Percentiles rank a stretch among this genome's conserved stretches.
These are phyloP conservation scores for Talaromyces sp. DNA, from an alignment of 2,329 filamentous ascomycete genomes.

Conservation along the genomic window DNA sequence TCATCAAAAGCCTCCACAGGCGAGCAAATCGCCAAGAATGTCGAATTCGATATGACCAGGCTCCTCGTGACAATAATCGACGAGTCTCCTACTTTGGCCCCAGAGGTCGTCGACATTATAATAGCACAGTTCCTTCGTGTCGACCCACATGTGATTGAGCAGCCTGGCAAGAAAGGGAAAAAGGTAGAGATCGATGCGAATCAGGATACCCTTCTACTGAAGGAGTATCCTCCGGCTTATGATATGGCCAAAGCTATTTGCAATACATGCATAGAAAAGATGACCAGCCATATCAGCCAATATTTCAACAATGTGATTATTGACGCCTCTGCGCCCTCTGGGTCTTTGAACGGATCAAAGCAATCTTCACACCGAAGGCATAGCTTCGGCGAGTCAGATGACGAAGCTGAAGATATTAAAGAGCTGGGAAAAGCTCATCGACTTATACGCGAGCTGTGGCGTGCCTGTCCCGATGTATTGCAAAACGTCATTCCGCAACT, in stretches of 20 bases:
- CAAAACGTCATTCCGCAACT: constrained; percentile 92
- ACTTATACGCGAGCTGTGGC: constrained; percentile 87
- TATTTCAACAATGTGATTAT: constrained; percentile 98
- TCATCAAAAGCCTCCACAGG: constrained; percentile 68
- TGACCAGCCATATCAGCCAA: constrained; percentile 88
- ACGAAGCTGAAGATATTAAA: constrained; percentile 75
- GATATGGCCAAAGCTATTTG: constrained; percentile 95
- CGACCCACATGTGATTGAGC: constrained; percentile 56
- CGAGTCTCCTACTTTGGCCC: constrained; percentile 70
- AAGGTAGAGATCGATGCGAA: constrained; percentile 60
- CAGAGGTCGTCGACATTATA: constrained; percentile 82
- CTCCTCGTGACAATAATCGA: constrained; percentile 82
- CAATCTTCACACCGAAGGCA: constrained; percentile 33
- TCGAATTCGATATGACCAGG: constrained; percentile 86
- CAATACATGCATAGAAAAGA: constrained; percentile 82
- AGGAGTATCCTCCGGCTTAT: constrained; percentile 87
- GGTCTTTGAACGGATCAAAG: constrained; percentile 47
- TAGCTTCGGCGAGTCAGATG: constrained; percentile 58
- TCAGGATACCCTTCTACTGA: constrained; percentile 77
- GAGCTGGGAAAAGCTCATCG: constrained; percentile 86
- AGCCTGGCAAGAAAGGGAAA: constrained; percentile 54
- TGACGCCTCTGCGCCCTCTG: constrained; percentile 64
- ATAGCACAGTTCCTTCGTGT: constrained; percentile 93
- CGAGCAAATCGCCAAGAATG: constrained; percentile 83
- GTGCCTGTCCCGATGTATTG: constrained; percentile 79